phyloP scores from a whole-genome alignment of 2,329 filamentous ascomycete genomes.

The Alternaria longipes region DNA sequence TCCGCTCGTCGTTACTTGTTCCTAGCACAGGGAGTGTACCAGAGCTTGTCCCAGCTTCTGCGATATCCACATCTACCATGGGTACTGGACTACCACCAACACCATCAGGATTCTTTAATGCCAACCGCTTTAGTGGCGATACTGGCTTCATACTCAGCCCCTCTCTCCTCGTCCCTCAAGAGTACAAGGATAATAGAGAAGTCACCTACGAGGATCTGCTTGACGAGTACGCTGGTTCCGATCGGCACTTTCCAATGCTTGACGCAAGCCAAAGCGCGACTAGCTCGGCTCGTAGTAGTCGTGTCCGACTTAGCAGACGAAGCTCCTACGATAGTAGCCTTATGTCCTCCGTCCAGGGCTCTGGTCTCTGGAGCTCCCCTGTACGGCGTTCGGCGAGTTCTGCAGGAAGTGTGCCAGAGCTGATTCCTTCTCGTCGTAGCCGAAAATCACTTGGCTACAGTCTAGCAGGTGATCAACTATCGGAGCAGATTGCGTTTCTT shows the following conservation, averaged over 20 bases:
- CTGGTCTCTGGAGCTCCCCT: conserved; percentile 46
- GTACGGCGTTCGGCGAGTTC: conserved; percentile 50
- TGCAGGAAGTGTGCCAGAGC: conserved; percentile 50
- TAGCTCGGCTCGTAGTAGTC: conserved; percentile 59
- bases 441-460: conserved; percentile 43
- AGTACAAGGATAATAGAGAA: conserved; percentile 48
- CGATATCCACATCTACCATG: conserved; percentile 44
- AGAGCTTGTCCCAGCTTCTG: conserved; percentile 48
- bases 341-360: conserved; percentile 52
- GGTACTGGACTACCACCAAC: conserved; percentile 42
- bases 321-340: conserved; percentile 67
- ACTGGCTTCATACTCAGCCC: conserved; percentile 52
- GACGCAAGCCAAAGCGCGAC: conserved; percentile 51
- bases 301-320: conserved; percentile 63
- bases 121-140: conserved; percentile 26
- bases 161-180: conserved; percentile 46
- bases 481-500: conserved; percentile 45
- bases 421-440: conserved; percentile 47
- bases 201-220: conserved; percentile 51
- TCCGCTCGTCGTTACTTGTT: conserved; percentile 41
- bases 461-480: conserved; percentile 42
- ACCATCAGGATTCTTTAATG: conserved; percentile 36
- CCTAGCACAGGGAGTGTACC: conserved; percentile 42
- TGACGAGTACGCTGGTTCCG: conserved; percentile 56
- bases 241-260: conserved; percentile 59